A percentile compares a stretch with the other conserved stretches of the same genome.
phyloP scores from a whole-genome alignment of 1,284 basidiomycete species.

The Moesziomyces sp. region DNA sequence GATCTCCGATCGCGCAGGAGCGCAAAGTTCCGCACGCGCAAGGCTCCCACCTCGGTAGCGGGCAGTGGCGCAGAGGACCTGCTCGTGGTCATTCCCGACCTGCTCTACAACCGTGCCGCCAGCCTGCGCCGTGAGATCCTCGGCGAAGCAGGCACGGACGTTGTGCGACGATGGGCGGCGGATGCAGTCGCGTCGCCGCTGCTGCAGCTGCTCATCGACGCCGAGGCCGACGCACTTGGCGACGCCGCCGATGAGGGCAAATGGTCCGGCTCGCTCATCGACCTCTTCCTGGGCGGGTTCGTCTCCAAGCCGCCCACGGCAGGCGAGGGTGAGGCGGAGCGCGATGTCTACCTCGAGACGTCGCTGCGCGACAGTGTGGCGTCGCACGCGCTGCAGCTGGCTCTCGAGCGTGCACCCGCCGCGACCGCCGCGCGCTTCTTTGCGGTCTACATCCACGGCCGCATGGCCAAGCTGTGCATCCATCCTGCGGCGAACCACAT shows the following conservation, averaged over 20 bases:
- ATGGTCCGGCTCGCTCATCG: conserved; percentile 40
- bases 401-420: conserved; percentile 24
- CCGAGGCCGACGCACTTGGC: conserved; percentile 38
- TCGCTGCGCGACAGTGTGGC: conserved; percentile 61
- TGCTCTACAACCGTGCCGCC: conserved; percentile 23
- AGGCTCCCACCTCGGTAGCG: conserved; percentile 24
- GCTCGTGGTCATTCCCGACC: conserved; percentile 30
- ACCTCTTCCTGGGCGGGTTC: conserved; percentile 51
- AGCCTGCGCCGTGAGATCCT: conserved; percentile 22
- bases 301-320: conserved; percentile 11
- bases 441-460: conserved; percentile 49
- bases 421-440: conserved; percentile 47
- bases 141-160: conserved; percentile 7
- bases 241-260: conserved; percentile 1
- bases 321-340: conserved; percentile 12
- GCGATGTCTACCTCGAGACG: conserved; percentile 58
- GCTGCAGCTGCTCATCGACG: conserved; percentile 54
- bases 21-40: conserved; percentile 58
- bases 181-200: conserved; percentile 56
- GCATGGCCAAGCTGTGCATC: conserved; percentile 56
- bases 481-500: conserved; percentile 65
- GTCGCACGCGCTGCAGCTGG: conserved; percentile 58
- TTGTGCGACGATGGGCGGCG: conserved; percentile 42
- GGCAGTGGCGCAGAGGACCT: conserved; percentile 11
- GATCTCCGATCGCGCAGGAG: conserved; percentile 55